Conservation (phyloP, 495 filamentous ascomycete genomes). For the Letharia columbiana region DNA sequence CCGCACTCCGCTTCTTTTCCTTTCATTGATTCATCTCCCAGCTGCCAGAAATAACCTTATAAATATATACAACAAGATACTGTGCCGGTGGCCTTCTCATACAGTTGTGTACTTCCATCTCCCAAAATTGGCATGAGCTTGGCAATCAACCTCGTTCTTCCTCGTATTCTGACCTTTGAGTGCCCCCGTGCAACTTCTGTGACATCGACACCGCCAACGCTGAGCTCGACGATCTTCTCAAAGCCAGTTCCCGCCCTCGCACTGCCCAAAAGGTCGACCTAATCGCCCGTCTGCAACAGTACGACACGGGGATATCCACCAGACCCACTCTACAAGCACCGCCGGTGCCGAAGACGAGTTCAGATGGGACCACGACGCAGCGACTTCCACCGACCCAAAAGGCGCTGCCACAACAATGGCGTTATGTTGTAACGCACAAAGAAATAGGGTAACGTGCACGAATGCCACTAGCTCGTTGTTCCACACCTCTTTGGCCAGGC, state of each 20-base stretch:
- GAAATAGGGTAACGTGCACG: not conserved
- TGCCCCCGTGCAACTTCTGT: not conserved
- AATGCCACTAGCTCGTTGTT: not conserved
- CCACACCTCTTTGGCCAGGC: not conserved
- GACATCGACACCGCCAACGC: not conserved
- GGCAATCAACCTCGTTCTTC: not conserved
- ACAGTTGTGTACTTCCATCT: not conserved
- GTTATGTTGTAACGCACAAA: not conserved
- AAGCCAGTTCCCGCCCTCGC: too few species aligned
- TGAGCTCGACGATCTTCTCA: too few species aligned
- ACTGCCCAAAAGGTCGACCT: not conserved
- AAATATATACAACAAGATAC: not conserved
- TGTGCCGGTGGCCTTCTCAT: not conserved
- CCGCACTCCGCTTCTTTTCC: not conserved
- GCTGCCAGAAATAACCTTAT: not conserved
- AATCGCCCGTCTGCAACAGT: not conserved
- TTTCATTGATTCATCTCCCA: not conserved
- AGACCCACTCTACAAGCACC: too few species aligned
- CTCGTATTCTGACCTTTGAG: not conserved
- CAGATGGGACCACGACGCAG: not conserved
- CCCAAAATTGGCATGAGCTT: not conserved
- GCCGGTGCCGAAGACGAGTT: too few species aligned
- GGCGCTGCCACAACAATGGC: not conserved
- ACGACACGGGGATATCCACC: not conserved
- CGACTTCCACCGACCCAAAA: not conserved